These are phyloP conservation scores for Alternaria infectoria DNA, from an alignment of 2,329 filamentous ascomycete genomes.

Conservation along the genomic window DNA sequence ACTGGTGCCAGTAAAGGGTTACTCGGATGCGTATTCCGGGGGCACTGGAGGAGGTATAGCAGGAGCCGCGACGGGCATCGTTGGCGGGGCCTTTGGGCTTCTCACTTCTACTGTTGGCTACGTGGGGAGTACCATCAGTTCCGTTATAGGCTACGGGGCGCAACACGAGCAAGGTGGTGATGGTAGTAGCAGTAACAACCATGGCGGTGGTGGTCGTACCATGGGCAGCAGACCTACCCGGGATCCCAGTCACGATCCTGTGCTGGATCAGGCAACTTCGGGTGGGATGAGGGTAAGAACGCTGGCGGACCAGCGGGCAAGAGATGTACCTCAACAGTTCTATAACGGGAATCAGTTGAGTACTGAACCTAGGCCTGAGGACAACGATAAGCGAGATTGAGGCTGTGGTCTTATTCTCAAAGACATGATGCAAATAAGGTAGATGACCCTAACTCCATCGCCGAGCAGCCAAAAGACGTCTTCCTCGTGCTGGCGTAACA, in stretches of 20 bases:
- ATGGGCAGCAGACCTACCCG: constrained; percentile 14
- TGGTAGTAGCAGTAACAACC: neutral
- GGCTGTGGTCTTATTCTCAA: neutral
- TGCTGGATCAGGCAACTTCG: constrained; percentile 15
- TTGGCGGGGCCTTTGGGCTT: constrained; percentile 43
- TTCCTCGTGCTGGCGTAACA: neutral
- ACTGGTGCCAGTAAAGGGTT: constrained; percentile 72
- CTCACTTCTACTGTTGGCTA: constrained; percentile 44
- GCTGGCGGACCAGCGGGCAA: constrained; percentile 56
- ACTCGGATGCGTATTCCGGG: constrained; percentile 63
- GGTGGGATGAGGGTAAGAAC: constrained; percentile 49
- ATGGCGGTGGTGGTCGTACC: constrained; percentile 1
- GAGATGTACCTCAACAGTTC: constrained; percentile 67
- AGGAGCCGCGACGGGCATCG: constrained; percentile 39
- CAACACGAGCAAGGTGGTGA: constrained; percentile 10
- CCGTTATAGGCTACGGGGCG: constrained; percentile 34
- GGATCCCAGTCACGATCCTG: constrained; percentile 13
- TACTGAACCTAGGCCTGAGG: constrained; percentile 6
- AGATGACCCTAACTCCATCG: neutral
- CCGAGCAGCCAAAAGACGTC: neutral
- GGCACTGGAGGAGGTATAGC: constrained; percentile 38
- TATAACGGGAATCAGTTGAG: constrained; percentile 83
- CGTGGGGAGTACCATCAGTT: constrained; percentile 41
- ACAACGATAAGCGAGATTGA: constrained; percentile 11
- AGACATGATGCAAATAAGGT: neutral